Evolutionary conservation across 179 eudicot genomes (phyloP).

Genomic region (Gypsophila paniculata): DNA sequence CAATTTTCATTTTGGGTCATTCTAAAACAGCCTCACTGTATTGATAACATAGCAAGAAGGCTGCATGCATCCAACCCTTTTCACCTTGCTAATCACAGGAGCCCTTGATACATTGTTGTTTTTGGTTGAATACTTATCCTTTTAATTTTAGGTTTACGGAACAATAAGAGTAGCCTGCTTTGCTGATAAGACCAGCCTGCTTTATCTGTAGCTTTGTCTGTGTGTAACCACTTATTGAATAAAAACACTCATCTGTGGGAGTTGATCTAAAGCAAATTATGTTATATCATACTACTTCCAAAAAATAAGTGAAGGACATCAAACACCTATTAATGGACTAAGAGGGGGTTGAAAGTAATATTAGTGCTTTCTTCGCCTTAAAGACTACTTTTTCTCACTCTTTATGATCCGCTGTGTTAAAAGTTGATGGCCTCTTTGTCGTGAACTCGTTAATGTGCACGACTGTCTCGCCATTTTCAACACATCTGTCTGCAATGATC

Average conservation of each 20-base stretch:
- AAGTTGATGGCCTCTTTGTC: background rate
- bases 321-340: background rate
- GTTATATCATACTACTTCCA: constrained; percentile 1
- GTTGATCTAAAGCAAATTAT: background rate
- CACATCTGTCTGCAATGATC: background rate
- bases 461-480: background rate
- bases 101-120: too few relatives aligned
- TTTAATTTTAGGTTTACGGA: background rate
- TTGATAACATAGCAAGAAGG: too few relatives aligned
- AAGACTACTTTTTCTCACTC: background rate
- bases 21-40: too few relatives aligned
- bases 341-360: background rate
- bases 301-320: background rate
- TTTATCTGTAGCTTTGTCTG: constrained; percentile 1
- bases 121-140: too few relatives aligned
- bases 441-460: background rate
- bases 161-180: background rate
- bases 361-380: background rate
- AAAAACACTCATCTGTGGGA: background rate
- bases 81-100: too few relatives aligned
- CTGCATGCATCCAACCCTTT: too few relatives aligned
- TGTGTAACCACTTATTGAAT: background rate
- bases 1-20: too few relatives aligned
- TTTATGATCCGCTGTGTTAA: background rate
- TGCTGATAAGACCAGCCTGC: background rate